Base-by-base conservation (phyloP, 1,284 basidiomycete genomes). In the Stereum hirsutum region DNA sequence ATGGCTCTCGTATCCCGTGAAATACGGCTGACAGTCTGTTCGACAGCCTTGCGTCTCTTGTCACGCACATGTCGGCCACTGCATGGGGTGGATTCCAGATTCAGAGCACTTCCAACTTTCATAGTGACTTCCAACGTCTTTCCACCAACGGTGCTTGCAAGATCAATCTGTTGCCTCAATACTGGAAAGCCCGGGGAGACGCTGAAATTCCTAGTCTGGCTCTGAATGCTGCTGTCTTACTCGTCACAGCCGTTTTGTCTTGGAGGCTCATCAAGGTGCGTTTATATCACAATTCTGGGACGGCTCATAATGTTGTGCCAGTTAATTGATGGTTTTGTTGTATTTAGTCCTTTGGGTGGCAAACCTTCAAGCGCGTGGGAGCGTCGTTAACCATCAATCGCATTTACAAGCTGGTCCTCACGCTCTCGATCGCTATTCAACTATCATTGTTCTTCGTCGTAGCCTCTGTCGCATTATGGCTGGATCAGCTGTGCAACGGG, bases 321-420 rank as follows among this genome's bases (percentile, higher is more conserved):
- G 2, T 32, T 15, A 23, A 11, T 36, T 24, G 17, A 36, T 20
- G 23, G 6, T 32, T 48, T 23, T 43, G 30, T 12, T 19, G 15
- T 15, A 2, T 40, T 14, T 45, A 88, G 85, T 57, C 72, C 23
- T 89, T 84, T 54, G 81, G 84, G 35, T 88, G 83, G 84, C 81
- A 86, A 59, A 89, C 85, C 1, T 89, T 87, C 72, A 87, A 88
- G 58, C 79, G 84, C 46, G 77, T 89, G 42, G 85, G 84, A 36
- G 84, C 85, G n/a, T 84, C 78, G 5, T 64, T 76, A 49, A 70
- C 68, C 8, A 85, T 88, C 59, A 82, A 84, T 58, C 73, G 78
- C 34, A 59, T 83, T 45, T 89, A 89, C 66, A 82, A 77, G 58
- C 63, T 79, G 37, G 79, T 88, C 44, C 69, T 89, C 34, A 65